Base-by-base conservation (phyloP, 208 protist species). In the Trypanosoma theileri region DNA sequence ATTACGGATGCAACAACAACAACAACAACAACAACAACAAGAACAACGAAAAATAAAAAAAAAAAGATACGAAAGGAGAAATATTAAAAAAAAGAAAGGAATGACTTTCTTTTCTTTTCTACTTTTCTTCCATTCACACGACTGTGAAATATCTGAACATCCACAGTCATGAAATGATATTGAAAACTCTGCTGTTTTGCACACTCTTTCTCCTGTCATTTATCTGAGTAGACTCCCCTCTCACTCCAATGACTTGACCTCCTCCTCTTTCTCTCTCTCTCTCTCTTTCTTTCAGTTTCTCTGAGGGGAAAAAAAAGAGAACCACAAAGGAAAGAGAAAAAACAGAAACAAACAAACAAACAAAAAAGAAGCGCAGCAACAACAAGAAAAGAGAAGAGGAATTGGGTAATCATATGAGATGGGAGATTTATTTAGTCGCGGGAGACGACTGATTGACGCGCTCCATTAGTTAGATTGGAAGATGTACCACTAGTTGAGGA, bases 381-480 rank as follows among this genome's bases (percentile, higher is more conserved):
- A 48, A 48, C 11, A 48, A 48, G 16, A 48, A 14, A 11, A 48
- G 16, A 11, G 16, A 48, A 48, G 16, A 48, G 13, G 16, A 12
- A 6, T 14, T 45, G 6, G 41, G 41, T n/a, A n/a, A n/a, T n/a
- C n/a, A n/a, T n/a, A n/a, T n/a, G 13, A 57, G 19, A 31, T n/a
- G 53, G 24, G 24, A 0, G 10, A n/a, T 11, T 40, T 10, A 10
- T 55, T 64, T 45, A 8, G 24, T 53, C 22, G 0, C 35, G 35
- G 59, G 48, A 68, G 24, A 59, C 21, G 22, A 55, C 64, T 21
- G 44, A 12, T 70, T 71, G 52, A 50, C 8, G 22, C 14, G 44
- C 14, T 22, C 21, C 54, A 53, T 17, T 21, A 26, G 21, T 46
- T 48, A n/a, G 7, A 26, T 56, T 71, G 6, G 24, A 12, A 26